Percentiles rank a stretch among this genome's conserved stretches.
phyloP scores from a whole-genome alignment of 768 basidiomycete species.

The Boletus barrowsii region DNA sequence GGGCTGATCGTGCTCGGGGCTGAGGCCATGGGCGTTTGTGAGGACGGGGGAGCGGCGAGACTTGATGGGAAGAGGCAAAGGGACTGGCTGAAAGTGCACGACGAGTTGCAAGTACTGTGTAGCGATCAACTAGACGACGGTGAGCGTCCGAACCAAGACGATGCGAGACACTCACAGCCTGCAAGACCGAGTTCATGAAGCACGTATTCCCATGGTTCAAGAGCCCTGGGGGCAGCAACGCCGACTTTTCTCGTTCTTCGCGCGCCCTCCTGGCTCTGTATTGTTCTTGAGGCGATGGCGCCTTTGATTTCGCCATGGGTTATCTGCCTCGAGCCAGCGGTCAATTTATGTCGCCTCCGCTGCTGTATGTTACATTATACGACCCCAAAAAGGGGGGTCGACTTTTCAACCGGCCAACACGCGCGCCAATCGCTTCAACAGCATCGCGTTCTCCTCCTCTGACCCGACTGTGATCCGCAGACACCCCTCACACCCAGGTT shows the following conservation, averaged over 20 bases:
- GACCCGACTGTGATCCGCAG: conserved; percentile 89
- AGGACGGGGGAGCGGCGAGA: conserved; percentile 62
- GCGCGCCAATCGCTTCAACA: conserved; percentile 53
- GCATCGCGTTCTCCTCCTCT: conserved; percentile 66
- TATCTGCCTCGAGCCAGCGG: neutral
- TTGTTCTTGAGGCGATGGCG: conserved; percentile 59
- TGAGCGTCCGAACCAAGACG: neutral
- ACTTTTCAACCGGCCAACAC: conserved; percentile 37
- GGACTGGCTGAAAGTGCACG: conserved; percentile 51
- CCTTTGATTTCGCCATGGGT: conserved; percentile 50
- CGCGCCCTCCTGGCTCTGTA: conserved; percentile 54
- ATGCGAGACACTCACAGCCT: conserved; percentile 55
- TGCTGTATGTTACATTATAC: neutral
- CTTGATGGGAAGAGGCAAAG: conserved; percentile 35
- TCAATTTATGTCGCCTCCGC: no score
- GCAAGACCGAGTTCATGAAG: conserved; percentile 94
- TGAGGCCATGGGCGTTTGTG: conserved; percentile 56
- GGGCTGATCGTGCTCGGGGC: conserved; percentile 47
- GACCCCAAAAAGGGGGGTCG: conserved; percentile 17
- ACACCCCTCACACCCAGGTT: conserved; percentile 83
- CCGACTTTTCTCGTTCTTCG: conserved; percentile 60
- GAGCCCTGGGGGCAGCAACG: conserved; percentile 69
- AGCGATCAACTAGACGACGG: conserved; percentile 53
- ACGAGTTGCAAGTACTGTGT: conserved; percentile 59
- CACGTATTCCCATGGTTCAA: conserved; percentile 87